Evolutionary conservation across 441 rosid genomes (phyloP), one percentile per base, ranked within the genome.

Genomic region (Raphanus hybrid): DNA sequence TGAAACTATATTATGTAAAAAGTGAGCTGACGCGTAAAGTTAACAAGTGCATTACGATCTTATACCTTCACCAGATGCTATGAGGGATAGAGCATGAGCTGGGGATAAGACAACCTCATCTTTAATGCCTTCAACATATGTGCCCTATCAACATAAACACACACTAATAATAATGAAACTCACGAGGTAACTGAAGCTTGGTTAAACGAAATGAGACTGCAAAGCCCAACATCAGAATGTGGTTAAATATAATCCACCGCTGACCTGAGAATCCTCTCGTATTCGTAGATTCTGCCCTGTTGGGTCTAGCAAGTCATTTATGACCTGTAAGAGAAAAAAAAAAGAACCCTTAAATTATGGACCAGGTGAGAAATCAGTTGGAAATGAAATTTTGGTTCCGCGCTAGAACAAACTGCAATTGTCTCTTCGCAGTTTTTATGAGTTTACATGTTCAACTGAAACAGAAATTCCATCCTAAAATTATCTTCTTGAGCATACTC

Each of bases 31-130:
- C 57, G 55, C 74, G 34, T 45, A 72, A 63, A 37, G 54, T 68
- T 32, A 62, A 32, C 39, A 64, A 7, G 71, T 74, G 62, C 9
- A 37, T n/a, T 29, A 48, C 39, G 58, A 61, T 60, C 59, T 37
- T 66, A 82, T 87, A 97, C 99, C 99, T 97, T 97, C 99, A 78
- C 99, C 99, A 76, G 99, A 95, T 59, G 99, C 99, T 79, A 97
- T 94, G 78, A 97, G 92, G 73, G 99, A 97, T 69, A 97, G 93
- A 55, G 95, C 98, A 82, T 97, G 99, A 66, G 98, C 99, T 76
- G 99, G 98, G 77, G 99, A 97, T 81, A 97, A 83, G 34, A 97
- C 98, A 84, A 97, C 99, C 90, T 97, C 99, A 84, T 97, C 99
- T 87, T 97, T 92, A 67, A 97, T 82, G 77, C 99, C 99, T 82